A percentile compares a stretch with the other conserved stretches of the same genome.
Evolutionary conservation across 257 asterid species (phyloP).

Genomic region (Solanum boliviense): DNA sequence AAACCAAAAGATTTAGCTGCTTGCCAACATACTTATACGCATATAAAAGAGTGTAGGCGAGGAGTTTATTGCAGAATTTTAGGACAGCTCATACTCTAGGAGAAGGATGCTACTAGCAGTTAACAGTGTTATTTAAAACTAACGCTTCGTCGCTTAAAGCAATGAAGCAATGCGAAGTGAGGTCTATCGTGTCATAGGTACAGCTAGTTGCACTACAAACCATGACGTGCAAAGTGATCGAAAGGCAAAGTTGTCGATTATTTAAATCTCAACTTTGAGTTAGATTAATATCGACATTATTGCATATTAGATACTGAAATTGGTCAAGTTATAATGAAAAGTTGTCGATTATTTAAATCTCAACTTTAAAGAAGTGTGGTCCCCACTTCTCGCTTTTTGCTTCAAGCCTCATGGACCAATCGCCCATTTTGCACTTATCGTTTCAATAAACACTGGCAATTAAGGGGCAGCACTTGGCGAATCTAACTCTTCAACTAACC

Average conservation of each 20-base stretch:
- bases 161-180: neutral
- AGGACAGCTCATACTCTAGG: neutral
- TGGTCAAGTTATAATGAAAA: neutral
- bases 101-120: neutral
- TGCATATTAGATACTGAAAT: neutral
- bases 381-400: neutral
- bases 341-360: neutral
- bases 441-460: neutral
- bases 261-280: neutral
- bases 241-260: neutral
- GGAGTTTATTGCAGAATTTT: neutral
- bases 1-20: neutral
- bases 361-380: neutral
- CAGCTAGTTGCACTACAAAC: neutral
- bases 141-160: neutral
- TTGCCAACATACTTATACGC: neutral
- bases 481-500: neutral
- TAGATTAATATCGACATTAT: neutral
- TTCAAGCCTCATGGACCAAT: neutral
- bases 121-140: neutral
- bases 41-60: neutral
- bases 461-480: neutral
- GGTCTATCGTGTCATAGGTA: neutral
- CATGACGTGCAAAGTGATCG: neutral
- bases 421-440: neutral